These are phyloP conservation scores for Hevea brasiliensis DNA, from an alignment of 345 rosid species.

Conservation along the genomic window DNA sequence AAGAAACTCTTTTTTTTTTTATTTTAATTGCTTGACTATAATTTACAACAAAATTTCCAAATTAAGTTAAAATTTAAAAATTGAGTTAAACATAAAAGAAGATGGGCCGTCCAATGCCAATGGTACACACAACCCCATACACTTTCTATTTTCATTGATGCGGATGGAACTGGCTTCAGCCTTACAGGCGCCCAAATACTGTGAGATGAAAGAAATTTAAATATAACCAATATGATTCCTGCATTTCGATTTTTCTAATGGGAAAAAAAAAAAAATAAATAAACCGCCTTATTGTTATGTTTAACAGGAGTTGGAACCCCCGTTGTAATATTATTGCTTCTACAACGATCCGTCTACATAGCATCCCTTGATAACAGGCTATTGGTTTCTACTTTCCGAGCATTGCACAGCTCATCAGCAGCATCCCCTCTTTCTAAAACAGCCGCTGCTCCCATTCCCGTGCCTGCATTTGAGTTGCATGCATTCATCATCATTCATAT, in stretches of 20 bases:
- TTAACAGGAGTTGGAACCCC: neutral
- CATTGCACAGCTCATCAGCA: conserved; percentile 80
- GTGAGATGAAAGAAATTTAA: too few species aligned
- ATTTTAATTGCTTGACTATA: too few species aligned
- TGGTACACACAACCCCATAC: too few species aligned
- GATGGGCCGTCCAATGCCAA: too few species aligned
- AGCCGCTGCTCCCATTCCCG: conserved; percentile 99
- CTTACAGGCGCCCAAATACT: too few species aligned
- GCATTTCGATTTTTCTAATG: neutral
- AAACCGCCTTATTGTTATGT: conserved; percentile 16
- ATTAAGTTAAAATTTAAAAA: too few species aligned
- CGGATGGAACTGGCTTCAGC: too few species aligned
- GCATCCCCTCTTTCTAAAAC: conserved; percentile 87
- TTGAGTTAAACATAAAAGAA: too few species aligned
- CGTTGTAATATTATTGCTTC: neutral
- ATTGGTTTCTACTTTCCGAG: conserved; percentile 46
- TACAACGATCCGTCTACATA: conserved; percentile 28
- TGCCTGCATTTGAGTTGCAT: conserved; percentile 50
- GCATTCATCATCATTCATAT: neutral
- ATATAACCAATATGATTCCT: neutral
- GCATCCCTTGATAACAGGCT: conserved; percentile 66
- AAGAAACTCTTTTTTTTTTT: too few species aligned
- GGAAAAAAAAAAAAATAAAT: neutral
- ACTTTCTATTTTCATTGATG: too few species aligned
- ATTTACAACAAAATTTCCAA: too few species aligned